These are phyloP conservation scores for Lagenidium giganteum DNA, from an alignment of 352 stramenopile genomes.

Conservation along the genomic window DNA sequence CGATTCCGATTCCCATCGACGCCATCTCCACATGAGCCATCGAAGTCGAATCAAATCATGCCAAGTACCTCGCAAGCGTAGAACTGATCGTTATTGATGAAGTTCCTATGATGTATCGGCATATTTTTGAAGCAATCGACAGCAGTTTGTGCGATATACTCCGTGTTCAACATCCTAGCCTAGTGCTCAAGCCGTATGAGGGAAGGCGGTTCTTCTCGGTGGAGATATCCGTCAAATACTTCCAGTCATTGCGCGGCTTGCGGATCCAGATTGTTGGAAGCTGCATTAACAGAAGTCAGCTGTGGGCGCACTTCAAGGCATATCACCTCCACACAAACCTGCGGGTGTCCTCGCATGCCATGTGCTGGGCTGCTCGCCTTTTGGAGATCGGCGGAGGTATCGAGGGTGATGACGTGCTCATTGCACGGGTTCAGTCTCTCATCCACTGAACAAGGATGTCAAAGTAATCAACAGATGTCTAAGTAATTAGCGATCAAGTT, in stretches of 20 bases:
- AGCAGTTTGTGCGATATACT: too few relatives aligned
- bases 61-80: too few relatives aligned
- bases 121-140: too few relatives aligned
- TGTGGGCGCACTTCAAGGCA: not conserved
- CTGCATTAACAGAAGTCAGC: not conserved
- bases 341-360: too few relatives aligned
- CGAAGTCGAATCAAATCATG: too few relatives aligned
- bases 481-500: not conserved
- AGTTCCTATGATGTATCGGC: too few relatives aligned
- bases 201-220: not conserved
- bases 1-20: constrained; percentile 15
- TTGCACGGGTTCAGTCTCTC: not conserved
- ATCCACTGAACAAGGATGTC: not conserved
- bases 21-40: constrained; percentile 15
- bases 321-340: constrained; percentile 1
- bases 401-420: not conserved
- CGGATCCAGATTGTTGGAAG: not conserved
- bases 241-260: not conserved
- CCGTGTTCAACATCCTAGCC: too few relatives aligned
- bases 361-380: too few relatives aligned
- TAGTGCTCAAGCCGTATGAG: too few relatives aligned
- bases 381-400: too few relatives aligned
- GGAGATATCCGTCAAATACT: constrained; percentile 2
- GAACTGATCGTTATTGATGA: too few relatives aligned
- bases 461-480: constrained; percentile 4